Base-by-base conservation (phyloP, 2,329 filamentous ascomycete species). In the Alternaria brassicicola region DNA sequence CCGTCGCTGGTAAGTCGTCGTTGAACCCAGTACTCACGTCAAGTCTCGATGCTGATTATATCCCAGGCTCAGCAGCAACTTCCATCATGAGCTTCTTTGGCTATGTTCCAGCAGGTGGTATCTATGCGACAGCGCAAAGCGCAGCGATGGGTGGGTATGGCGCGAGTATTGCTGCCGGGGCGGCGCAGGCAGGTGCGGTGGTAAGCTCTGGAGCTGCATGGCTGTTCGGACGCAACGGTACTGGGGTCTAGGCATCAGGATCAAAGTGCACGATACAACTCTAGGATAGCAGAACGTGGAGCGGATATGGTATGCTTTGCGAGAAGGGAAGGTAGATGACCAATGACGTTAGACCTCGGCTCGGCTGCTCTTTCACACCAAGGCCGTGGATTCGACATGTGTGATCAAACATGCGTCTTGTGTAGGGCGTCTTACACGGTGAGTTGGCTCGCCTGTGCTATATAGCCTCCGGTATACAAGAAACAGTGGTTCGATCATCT, bases 131-230 rank as follows among this genome's bases (percentile, higher is more conserved):
- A 12, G 38, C 68, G 4, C 68, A 74, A 49, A 75, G 72, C 43
- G 73, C 71, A 9, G 70, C 68, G 4, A 76, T 75, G 73, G 71
- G 71, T 4, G 73, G 73, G 4, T 74, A 69, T 36, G 72, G 73
- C 6, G 70, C 61, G 5, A 56, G 64, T 28, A 49, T 65, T 50
- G 69, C 65, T 26, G 64, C 63, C 8, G 67, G 64, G 2, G 59
- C 60, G 13, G 64, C 65, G 5, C 64, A 70, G 39, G 67, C 57
- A 25, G 66, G 66, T n/a, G 68, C 69, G 28, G 35, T 63, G 36
- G 30, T 62, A 9, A 60, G 58, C 13, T 65, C 66, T 17, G 52
- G 55, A 9, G 38, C 51, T 17, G 61, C 59, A 12, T 68, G 57
- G 58, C 6, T 63, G 21, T 41, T 56, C 21, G 59, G 55, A 0